phyloP scores from a whole-genome alignment of 208 protist species.

The Leishmania gerbilli region DNA sequence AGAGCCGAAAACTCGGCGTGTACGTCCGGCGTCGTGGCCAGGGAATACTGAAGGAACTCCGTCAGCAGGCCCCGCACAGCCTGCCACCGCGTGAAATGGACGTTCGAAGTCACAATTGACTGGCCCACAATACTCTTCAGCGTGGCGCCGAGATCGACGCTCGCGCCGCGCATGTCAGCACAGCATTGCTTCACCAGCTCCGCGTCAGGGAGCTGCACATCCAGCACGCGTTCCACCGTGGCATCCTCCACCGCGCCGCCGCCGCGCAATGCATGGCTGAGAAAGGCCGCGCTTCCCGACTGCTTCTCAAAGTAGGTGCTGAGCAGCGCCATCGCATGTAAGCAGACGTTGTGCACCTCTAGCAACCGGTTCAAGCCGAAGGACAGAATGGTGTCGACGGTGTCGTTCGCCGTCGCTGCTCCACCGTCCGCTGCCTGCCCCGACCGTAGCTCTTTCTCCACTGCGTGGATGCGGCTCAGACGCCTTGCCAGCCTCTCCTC shows the following conservation, averaged over 20 bases:
- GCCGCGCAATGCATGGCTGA: constrained; percentile 27
- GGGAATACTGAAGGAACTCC: constrained; percentile 6
- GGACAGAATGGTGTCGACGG: constrained; percentile 16
- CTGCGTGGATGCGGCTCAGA: constrained; percentile 6
- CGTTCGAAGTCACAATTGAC: neutral
- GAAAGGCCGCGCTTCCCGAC: constrained; percentile 32
- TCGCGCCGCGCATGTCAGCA: neutral
- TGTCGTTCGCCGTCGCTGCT: neutral
- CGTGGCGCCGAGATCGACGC: neutral
- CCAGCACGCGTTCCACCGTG: constrained; percentile 38
- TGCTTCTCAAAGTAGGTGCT: constrained; percentile 37
- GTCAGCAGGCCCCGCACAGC: constrained; percentile 14
- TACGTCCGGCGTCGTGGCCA: constrained; percentile 3
- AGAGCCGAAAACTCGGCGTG: neutral
- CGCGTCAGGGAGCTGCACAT: constrained; percentile 31
- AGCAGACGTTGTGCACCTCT: constrained; percentile 37
- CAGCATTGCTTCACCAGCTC: constrained; percentile 7
- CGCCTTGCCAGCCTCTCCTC: neutral
- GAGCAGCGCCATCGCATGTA: constrained; percentile 37
- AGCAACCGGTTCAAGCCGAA: constrained; percentile 22
- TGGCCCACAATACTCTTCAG: constrained; percentile 3
- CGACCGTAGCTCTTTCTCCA: constrained; percentile 5
- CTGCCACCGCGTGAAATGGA: constrained; percentile 11
- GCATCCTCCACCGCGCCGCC: constrained; percentile 34
- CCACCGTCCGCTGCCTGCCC: neutral